These are phyloP conservation scores for Paramecium caudatum DNA, from an alignment of 73 alveolate species.

Conservation along the genomic window DNA sequence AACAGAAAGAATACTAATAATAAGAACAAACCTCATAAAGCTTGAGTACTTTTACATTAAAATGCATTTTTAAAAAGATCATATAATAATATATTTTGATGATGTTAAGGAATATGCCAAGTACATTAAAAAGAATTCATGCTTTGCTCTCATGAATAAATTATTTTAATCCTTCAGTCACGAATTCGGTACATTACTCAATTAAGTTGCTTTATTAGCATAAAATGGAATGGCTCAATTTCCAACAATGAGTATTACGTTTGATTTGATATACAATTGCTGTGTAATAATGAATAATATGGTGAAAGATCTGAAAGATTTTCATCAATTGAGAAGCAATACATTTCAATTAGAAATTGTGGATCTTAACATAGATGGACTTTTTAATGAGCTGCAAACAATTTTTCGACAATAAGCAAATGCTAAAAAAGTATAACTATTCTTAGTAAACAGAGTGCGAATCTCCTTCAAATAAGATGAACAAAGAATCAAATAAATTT, in stretches of 20 bases:
- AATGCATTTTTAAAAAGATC: neutral
- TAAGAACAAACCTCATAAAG: neutral
- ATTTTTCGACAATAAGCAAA: neutral
- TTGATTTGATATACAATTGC: constrained; percentile 9
- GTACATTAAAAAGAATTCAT: neutral
- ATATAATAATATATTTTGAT: neutral
- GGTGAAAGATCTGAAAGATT: constrained; percentile 24
- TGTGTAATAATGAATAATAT: constrained; percentile 44
- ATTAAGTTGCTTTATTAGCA: neutral
- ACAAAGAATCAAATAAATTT: neutral
- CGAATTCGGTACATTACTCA: neutral
- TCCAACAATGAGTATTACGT: neutral
- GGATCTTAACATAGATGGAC: constrained; percentile 3
- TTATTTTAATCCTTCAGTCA: constrained; percentile 23
- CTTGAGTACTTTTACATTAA: neutral
- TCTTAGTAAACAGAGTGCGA: neutral
- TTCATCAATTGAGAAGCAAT: neutral
- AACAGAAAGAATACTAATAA: neutral
- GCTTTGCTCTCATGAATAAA: constrained; percentile 32
- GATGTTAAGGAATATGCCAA: constrained; percentile 9
- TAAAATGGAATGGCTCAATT: neutral
- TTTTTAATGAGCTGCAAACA: neutral
- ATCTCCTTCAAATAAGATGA: constrained; percentile 3
- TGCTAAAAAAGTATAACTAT: neutral
- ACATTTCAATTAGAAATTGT: neutral